Evolutionary conservation across 805 yeast species (phyloP).

Genomic region (Torulaspora delbrueckii): DNA sequence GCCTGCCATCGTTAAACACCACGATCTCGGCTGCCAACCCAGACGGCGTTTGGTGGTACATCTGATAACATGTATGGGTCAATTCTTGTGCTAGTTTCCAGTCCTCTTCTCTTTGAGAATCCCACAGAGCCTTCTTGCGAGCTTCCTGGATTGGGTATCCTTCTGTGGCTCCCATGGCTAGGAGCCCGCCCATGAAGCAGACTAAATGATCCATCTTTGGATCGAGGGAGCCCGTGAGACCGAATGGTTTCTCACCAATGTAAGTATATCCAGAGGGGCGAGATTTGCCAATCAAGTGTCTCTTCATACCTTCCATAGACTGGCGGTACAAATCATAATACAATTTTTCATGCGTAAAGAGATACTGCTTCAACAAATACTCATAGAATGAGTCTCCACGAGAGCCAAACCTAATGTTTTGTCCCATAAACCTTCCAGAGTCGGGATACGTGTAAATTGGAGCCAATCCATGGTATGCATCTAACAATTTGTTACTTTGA

Average conservation of each 20-base stretch:
- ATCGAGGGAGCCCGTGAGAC: conserved; percentile 55
- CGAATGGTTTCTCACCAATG: conserved; percentile 72
- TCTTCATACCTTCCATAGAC: conserved; percentile 70
- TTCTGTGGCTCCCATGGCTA: conserved; percentile 84
- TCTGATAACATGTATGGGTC: conserved; percentile 74
- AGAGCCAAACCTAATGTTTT: conserved; percentile 73
- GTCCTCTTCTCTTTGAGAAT: conserved; percentile 52
- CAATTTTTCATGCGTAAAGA: conserved; percentile 62
- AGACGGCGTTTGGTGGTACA: conserved; percentile 70
- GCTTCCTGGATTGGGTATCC: conserved; percentile 59
- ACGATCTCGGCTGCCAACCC: conserved; percentile 89
- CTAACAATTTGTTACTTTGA: conserved; percentile 41
- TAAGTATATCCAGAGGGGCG: conserved; percentile 58
- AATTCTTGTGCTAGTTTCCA: conserved; percentile 67
- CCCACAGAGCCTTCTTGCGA: conserved; percentile 52
- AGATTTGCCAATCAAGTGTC: conserved; percentile 56
- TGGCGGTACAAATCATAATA: conserved; percentile 74
- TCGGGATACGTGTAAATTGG: conserved; percentile 78
- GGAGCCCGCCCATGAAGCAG: conserved; percentile 84
- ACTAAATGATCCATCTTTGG: conserved; percentile 89
- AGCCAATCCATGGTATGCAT: conserved; percentile 58
- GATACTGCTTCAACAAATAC: conserved; percentile 76
- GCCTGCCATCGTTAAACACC: conserved; percentile 56
- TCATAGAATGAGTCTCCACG: conserved; percentile 94
- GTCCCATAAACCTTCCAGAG: conserved; percentile 62